Evolutionary conservation across 768 basidiomycete genomes (phyloP).

Genomic region (Kwoniella dendrophila): DNA sequence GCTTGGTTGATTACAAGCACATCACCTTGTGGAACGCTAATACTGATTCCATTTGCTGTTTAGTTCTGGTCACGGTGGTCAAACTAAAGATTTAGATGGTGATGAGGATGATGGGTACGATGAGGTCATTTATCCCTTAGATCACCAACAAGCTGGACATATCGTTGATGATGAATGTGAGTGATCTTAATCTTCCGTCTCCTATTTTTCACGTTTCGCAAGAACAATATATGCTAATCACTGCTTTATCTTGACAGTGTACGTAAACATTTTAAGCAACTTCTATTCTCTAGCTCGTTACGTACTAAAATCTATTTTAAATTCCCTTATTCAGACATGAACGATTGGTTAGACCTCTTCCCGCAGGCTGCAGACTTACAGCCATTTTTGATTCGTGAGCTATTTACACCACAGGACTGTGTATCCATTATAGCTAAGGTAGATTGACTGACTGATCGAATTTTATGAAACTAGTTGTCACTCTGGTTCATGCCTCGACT

Average conservation of each 20-base stretch:
- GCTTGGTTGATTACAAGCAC: background rate
- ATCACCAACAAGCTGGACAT: conserved; percentile 70
- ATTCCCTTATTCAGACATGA: conserved; percentile 58
- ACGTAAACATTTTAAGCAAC: background rate
- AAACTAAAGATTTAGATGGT: conserved; percentile 68
- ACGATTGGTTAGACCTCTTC: conserved; percentile 75
- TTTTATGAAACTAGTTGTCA: conserved; percentile 49
- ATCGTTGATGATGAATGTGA: conserved; percentile 84
- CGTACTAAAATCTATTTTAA: background rate
- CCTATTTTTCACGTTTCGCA: too few relatives aligned
- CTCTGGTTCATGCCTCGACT: conserved; percentile 63
- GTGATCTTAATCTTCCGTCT: too few relatives aligned
- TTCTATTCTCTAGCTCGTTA: background rate
- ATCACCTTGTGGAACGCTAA: background rate
- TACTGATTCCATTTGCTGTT: background rate
- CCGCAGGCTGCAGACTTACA: conserved; percentile 84
- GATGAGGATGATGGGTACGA: conserved; percentile 56
- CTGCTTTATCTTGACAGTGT: background rate
- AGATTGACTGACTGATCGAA: too few relatives aligned
- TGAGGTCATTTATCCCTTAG: conserved; percentile 74
- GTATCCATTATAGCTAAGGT: background rate
- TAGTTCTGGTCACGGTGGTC: conserved; percentile 90
- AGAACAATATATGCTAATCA: background rate
- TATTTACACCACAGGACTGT: too few relatives aligned
- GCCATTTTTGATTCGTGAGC: conserved; percentile 56